These are phyloP conservation scores for Drechslerella coelobrocha DNA, from an alignment of 2,329 filamentous ascomycete species.

Conservation along the genomic window DNA sequence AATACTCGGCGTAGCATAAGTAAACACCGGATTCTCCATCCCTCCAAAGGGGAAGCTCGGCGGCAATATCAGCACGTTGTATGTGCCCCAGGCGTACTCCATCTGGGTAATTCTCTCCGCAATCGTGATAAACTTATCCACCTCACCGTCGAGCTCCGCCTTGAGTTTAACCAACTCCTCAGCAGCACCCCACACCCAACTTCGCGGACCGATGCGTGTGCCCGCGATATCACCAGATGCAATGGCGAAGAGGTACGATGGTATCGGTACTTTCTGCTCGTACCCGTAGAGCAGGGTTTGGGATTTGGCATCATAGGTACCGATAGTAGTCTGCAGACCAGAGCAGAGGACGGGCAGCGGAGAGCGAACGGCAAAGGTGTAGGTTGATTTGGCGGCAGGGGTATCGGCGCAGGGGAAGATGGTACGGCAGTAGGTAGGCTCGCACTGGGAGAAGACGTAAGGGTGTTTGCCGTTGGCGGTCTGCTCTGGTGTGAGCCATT, in stretches of 20 bases:
- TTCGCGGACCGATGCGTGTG: constrained; percentile 84
- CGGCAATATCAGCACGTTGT: constrained; percentile 73
- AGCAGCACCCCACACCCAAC: constrained; percentile 83
- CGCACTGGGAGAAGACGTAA: constrained; percentile 98
- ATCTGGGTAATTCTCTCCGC: constrained; percentile 69
- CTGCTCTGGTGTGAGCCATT: constrained; percentile 93
- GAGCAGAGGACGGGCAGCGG: constrained; percentile 89
- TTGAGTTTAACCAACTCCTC: constrained; percentile 83
- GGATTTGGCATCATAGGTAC: constrained; percentile 22
- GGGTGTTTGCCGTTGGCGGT: constrained; percentile 95
- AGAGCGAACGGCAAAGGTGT: constrained; percentile 85
- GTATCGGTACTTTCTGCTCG: constrained; percentile 89
- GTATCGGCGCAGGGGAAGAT: constrained; percentile 98
- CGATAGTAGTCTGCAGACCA: constrained; percentile 67
- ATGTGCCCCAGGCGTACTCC: constrained; percentile 91
- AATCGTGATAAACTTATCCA: constrained; percentile 87
- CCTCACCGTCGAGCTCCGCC: constrained; percentile 89
- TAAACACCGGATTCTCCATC: constrained; percentile 93
- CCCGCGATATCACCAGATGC: constrained; percentile 83
- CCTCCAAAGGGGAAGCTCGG: constrained; percentile 68
- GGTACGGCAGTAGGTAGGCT: constrained; percentile 92
- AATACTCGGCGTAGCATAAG: constrained; percentile 92
- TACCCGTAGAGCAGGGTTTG: constrained; percentile 75
- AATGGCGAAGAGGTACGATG: constrained; percentile 92
- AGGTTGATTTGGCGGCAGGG: constrained; percentile 95